Conservation (phyloP, 441 rosid genomes). For the Pelargonium australe region DNA sequence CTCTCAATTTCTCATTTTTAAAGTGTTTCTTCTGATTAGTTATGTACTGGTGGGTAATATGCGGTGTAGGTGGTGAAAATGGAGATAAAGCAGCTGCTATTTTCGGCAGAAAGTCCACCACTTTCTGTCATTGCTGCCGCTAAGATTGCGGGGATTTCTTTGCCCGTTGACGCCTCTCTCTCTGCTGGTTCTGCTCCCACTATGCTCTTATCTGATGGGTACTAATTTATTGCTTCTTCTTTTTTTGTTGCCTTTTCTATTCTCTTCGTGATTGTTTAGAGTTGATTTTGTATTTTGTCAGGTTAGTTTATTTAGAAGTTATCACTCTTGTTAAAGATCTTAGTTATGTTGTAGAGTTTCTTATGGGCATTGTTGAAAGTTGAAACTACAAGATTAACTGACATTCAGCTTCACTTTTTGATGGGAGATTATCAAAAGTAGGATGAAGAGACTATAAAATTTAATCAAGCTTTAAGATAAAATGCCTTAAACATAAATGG, state of each 20-base stretch:
- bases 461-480: too few relatives aligned
- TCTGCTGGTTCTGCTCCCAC: slow-evolving; percentile 20
- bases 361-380: too few relatives aligned
- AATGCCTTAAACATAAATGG: too few relatives aligned
- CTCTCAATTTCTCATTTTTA: too few relatives aligned
- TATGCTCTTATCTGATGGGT: slow-evolving; percentile 26
- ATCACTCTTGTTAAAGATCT: too few relatives aligned
- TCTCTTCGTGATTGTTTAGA: background rate
- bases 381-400: too few relatives aligned
- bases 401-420: too few relatives aligned
- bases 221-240: background rate
- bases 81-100: slow-evolving; percentile 21
- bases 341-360: too few relatives aligned
- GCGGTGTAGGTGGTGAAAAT: slow-evolving; percentile 13
- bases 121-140: slow-evolving; percentile 21
- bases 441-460: too few relatives aligned
- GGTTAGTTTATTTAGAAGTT: too few relatives aligned
- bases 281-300: background rate
- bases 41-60: background rate
- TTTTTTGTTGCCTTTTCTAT: background rate
- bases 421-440: too few relatives aligned
- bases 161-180: slow-evolving; percentile 16
- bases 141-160: slow-evolving; percentile 16
- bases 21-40: background rate
- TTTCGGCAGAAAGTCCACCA: slow-evolving; percentile 21